Base-by-base conservation (phyloP, 2,329 filamentous ascomycete genomes). In the Nothophaeocryptopus gaeumannii region DNA sequence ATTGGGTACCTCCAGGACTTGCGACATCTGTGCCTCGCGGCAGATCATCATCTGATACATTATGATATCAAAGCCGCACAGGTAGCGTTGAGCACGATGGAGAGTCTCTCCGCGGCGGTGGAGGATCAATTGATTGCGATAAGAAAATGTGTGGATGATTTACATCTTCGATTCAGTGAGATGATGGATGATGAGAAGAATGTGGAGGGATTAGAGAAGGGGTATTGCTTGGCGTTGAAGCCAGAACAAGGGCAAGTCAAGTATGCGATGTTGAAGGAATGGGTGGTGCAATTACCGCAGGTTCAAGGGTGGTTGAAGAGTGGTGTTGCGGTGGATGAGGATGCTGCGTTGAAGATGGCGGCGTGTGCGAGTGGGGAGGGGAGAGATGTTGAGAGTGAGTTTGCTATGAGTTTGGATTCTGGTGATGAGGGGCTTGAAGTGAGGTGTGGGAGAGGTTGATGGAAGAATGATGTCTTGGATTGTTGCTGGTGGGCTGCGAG, bases 161-260 rank as follows among this genome's bases (percentile, higher is more conserved):
- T 52, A 30, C 50, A 52, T 41, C 30, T 35, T 7, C 15, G 15
- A 16, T 47, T 52, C 16, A 47, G 44, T 31, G 50, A 52, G 10
- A 33, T 39, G 35, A 11, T 52, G 16, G 50, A 52, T 29, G 20
- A 42, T 10, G 30, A 43, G 8, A 20, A 42, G 16, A 44, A 52
- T 14, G 20, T 36, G 10, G 20, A 43, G n/a, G 33, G 9, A 34
- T 13, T 43, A 12, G 40, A 43, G 11, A 38, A 15, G 29, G 50
- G 47, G 39, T 52, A 52, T 30, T 31, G 14, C 2, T 15, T 52
- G 44, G 50, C 45, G 26, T 36, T 52, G 16, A n/a, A 15, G 39
- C 32, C 32, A 10, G 45, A 47, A 15, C 14, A 45, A 9, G 45
- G 45, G 1, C 5, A 12, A 13, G 40, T 44, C 30, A 52, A 52